These are phyloP conservation scores for Chamaecrista fasciculata DNA, from an alignment of 306 rosid species.

Conservation along the genomic window DNA sequence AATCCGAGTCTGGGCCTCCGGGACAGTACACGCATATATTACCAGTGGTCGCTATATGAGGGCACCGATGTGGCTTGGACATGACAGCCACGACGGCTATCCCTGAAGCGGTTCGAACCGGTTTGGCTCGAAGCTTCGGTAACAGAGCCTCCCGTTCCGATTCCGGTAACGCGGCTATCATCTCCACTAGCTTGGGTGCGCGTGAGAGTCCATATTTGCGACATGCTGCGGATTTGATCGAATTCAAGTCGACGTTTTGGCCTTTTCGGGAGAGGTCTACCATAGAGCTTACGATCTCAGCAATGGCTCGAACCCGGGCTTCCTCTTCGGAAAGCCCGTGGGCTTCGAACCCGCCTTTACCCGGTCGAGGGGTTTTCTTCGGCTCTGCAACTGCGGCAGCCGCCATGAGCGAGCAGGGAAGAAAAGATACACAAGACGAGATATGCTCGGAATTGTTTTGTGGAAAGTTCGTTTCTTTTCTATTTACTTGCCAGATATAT, in stretches of 20 bases:
- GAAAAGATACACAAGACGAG: background rate
- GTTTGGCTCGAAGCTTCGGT: constrained; percentile 93
- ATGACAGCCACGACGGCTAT: constrained; percentile 96
- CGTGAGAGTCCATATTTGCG: constrained; percentile 96
- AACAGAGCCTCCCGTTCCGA: constrained; percentile 80
- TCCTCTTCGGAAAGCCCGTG: constrained; percentile 90
- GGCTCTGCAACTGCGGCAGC: constrained; percentile 54
- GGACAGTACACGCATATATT: constrained; percentile 97
- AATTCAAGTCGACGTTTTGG: constrained; percentile 81
- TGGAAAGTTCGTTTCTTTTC: background rate
- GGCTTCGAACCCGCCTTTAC: constrained; percentile 78
- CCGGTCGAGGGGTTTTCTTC: constrained; percentile 74
- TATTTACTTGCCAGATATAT: background rate
- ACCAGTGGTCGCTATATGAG: constrained; percentile 94
- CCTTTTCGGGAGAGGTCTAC: constrained; percentile 85
- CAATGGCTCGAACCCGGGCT: constrained; percentile 88
- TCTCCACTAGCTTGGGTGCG: constrained; percentile 93
- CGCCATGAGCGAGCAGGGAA: constrained; percentile 41
- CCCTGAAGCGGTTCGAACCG: constrained; percentile 93
- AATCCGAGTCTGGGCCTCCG: constrained; percentile 94
- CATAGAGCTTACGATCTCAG: constrained; percentile 91
- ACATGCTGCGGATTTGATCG: constrained; percentile 87
- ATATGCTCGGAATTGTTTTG: background rate
- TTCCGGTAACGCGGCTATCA: constrained; percentile 92
- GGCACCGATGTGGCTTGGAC: constrained; percentile 98